Percentiles rank a stretch among this genome's conserved stretches.
These are phyloP conservation scores for Phytopythium kandeliae DNA, from an alignment of 352 stramenopile genomes.

Conservation along the genomic window DNA sequence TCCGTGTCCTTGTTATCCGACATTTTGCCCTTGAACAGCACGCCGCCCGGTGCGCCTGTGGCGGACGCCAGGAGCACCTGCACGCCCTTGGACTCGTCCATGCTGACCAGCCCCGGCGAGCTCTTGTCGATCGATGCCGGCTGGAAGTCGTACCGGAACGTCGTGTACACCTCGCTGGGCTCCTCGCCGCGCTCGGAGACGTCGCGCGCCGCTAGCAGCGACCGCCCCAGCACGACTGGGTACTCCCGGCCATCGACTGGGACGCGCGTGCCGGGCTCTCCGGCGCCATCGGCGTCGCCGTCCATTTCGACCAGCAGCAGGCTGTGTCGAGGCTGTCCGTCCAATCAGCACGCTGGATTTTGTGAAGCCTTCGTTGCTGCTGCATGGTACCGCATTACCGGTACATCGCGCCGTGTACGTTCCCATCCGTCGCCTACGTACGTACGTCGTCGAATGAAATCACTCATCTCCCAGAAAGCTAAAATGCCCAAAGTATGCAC, in stretches of 20 bases:
- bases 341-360: neutral
- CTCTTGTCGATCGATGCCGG: constrained; percentile 70
- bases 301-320: too few relatives aligned
- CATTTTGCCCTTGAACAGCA: constrained; percentile 76
- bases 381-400: too few relatives aligned
- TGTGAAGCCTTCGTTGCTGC: too few relatives aligned
- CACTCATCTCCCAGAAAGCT: too few relatives aligned
- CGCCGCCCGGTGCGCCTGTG: constrained; percentile 41
- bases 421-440: too few relatives aligned
- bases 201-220: constrained; percentile 19
- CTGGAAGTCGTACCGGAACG: constrained; percentile 84
- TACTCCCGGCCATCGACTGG: constrained; percentile 54
- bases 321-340: too few relatives aligned
- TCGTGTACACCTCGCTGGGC: constrained; percentile 26
- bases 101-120: constrained; percentile 54
- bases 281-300: neutral
- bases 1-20: constrained; percentile 78
- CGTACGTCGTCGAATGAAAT: too few relatives aligned
- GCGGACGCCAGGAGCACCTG: constrained; percentile 63
- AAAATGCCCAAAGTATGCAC: too few relatives aligned
- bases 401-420: too few relatives aligned
- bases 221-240: constrained; percentile 40
- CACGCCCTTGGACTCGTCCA: constrained; percentile 51
- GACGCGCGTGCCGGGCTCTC: neutral
- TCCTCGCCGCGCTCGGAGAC: neutral